Evolutionary conservation across 805 yeast species (phyloP).

Genomic region (Ogataea henricii): DNA sequence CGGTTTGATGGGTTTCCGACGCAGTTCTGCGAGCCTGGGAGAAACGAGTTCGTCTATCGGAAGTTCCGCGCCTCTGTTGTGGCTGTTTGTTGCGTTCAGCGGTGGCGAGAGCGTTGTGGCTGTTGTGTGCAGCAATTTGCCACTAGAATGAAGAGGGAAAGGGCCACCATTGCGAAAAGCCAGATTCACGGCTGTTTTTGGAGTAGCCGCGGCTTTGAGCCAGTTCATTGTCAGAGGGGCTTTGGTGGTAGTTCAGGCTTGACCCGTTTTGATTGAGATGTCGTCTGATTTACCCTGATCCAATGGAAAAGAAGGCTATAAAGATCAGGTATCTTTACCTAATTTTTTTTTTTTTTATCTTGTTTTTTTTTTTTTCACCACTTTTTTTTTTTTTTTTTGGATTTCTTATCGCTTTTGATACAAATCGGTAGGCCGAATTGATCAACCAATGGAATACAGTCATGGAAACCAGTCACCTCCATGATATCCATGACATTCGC

Average conservation of each 20-base stretch:
- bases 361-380: not conserved
- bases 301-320: too few relatives aligned
- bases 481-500: conserved; percentile 12
- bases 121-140: not conserved
- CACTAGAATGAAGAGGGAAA: not conserved
- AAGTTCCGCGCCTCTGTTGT: not conserved
- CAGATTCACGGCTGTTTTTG: not conserved
- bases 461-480: too few relatives aligned
- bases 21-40: conserved; percentile 15
- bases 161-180: not conserved
- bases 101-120: not conserved
- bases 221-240: not conserved
- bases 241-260: too few relatives aligned
- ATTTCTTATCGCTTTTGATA: not conserved
- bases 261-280: too few relatives aligned
- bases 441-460: too few relatives aligned
- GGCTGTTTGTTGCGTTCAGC: not conserved
- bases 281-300: too few relatives aligned
- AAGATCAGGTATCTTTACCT: too few relatives aligned
- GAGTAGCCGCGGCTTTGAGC: not conserved
- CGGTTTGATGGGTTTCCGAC: conserved; percentile 25
- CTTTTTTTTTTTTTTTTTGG: not conserved
- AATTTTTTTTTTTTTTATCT: too few relatives aligned
- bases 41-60: not conserved
- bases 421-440: not conserved